A percentile compares a stretch with the other conserved stretches of the same genome.
Conservation (phyloP, 257 asterid species). For the Penstemon barbatus region DNA sequence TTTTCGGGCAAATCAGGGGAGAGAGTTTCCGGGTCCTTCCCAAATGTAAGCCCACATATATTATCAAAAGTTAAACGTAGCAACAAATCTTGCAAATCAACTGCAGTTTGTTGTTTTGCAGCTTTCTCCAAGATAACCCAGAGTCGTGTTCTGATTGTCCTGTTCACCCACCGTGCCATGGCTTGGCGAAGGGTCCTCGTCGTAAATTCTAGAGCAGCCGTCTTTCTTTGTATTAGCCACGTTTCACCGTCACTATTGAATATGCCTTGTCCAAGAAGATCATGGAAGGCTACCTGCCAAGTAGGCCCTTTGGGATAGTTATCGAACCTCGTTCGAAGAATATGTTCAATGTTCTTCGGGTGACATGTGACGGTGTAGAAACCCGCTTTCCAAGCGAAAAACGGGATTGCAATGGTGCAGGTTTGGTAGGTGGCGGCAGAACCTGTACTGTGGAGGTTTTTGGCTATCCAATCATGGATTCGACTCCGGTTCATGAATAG, state of each 20-base stretch:
- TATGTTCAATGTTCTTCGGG: constrained; percentile 57
- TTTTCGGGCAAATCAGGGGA: constrained; percentile 48
- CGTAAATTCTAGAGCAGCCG: constrained; percentile 63
- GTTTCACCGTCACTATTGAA: constrained; percentile 61
- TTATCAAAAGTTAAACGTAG: constrained; percentile 54
- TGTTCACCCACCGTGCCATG: constrained; percentile 63
- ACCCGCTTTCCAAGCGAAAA: constrained; percentile 47
- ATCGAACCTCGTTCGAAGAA: constrained; percentile 48
- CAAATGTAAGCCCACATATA: constrained; percentile 57
- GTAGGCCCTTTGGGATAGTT: constrained; percentile 65
- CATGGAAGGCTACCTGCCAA: constrained; percentile 63
- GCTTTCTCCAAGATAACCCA: constrained; percentile 44
- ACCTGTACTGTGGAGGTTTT: constrained; percentile 47
- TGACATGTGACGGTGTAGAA: constrained; percentile 65
- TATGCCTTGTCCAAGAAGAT: constrained; percentile 49
- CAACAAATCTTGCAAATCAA: constrained; percentile 49
- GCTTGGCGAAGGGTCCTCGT: constrained; percentile 61
- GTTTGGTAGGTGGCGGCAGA: constrained; percentile 59
- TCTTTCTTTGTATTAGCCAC: constrained; percentile 65
- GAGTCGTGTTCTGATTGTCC: constrained; percentile 44
- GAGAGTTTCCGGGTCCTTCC: constrained; percentile 53
- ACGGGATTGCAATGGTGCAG: constrained; percentile 44
- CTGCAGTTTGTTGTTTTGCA: constrained; percentile 9
- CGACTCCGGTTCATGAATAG: constrained; percentile 41
- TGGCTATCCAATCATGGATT: constrained; percentile 58